Evolutionary conservation across 2,329 filamentous ascomycete genomes (phyloP).

Genomic region (Venturia effusa): DNA sequence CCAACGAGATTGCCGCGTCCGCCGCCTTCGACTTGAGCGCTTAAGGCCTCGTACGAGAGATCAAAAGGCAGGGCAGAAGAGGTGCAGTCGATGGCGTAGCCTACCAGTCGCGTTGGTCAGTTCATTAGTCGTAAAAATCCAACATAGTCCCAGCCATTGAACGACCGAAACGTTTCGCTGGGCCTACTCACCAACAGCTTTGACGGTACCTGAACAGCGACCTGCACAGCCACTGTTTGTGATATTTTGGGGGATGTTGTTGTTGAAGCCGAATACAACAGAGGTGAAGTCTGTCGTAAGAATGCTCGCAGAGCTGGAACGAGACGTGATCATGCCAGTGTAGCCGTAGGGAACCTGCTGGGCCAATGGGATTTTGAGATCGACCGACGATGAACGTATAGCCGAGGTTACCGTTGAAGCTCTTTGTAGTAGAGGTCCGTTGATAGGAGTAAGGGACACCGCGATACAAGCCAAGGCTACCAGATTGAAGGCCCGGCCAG

Average conservation of each 20-base stretch:
- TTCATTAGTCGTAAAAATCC: too few relatives aligned
- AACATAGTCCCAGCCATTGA: too few relatives aligned
- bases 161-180: too few relatives aligned
- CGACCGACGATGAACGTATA: neutral
- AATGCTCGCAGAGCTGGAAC: neutral
- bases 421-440: constrained; percentile 2
- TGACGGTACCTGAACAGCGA: neutral
- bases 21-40: neutral
- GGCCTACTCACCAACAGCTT: neutral
- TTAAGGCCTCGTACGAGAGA: neutral
- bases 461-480: neutral
- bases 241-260: neutral
- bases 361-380: neutral
- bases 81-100: neutral
- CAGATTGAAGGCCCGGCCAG: neutral
- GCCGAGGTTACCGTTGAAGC: neutral
- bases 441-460: neutral
- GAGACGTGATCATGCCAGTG: neutral
- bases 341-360: neutral
- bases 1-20: neutral
- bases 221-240: neutral
- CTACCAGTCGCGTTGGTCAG: neutral
- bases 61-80: neutral
- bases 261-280: neutral
- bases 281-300: neutral